phyloP scores from a whole-genome alignment of 768 basidiomycete species.

The Nidularia pulvinata region DNA sequence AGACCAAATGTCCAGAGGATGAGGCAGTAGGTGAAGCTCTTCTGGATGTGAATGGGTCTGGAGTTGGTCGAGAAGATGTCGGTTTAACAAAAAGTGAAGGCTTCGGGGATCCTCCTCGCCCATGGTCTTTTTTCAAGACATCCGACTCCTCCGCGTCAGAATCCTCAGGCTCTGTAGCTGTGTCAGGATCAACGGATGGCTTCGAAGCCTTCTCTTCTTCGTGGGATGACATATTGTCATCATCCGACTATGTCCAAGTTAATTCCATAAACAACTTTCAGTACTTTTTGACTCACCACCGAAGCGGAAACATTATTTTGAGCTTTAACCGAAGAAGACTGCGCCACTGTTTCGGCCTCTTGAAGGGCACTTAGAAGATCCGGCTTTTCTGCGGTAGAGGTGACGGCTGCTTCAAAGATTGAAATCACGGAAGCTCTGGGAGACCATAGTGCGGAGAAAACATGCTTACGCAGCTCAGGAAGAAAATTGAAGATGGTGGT shows the following conservation, averaged over 20 bases:
- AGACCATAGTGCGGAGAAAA: not conserved
- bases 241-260: not conserved
- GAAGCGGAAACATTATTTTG: too few relatives aligned
- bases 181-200: conserved; percentile 26
- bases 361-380: too few relatives aligned
- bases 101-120: too few relatives aligned
- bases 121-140: too few relatives aligned
- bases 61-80: too few relatives aligned
- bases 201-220: not conserved
- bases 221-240: not conserved
- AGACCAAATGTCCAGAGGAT: conserved; percentile 6
- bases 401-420: conserved; percentile 44
- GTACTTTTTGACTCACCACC: too few relatives aligned
- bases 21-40: not conserved
- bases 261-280: not conserved
- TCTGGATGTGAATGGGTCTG: too few relatives aligned
- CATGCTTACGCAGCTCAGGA: conserved; percentile 60
- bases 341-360: too few relatives aligned
- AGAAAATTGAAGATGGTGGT: conserved; percentile 72
- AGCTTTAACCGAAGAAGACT: too few relatives aligned
- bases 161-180: conserved; percentile 46
- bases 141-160: too few relatives aligned
- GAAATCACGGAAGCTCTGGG: conserved; percentile 3
- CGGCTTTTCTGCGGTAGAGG: conserved; percentile 32
- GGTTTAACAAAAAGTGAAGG: too few relatives aligned